phyloP scores from a whole-genome alignment of 2,329 filamentous ascomycete genomes.

The Thermomyces lanuginosus region DNA sequence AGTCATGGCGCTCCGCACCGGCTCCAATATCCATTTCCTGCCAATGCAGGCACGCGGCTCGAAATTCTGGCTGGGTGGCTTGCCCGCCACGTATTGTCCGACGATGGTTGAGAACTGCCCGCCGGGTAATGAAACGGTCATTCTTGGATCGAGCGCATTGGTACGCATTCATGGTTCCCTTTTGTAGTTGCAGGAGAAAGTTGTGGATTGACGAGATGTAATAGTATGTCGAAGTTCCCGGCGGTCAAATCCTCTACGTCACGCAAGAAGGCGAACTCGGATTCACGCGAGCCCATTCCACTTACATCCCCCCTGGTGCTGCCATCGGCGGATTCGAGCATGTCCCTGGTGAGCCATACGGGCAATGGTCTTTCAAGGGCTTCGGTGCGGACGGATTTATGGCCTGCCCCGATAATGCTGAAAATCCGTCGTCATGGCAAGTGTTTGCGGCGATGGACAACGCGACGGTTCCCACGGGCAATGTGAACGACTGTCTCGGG shows the following conservation, averaged over 20 bases:
- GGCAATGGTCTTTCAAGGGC: conserved; percentile 17
- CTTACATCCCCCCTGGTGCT: conserved; percentile 35
- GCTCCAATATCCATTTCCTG: conserved; percentile 34
- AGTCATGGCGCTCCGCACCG: conserved; percentile 31
- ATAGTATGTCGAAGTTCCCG: conserved; percentile 40
- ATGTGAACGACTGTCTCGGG: conserved; percentile 22
- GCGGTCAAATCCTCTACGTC: conserved; percentile 47
- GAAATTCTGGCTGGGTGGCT: conserved; percentile 35
- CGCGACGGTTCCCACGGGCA: conserved; percentile 24
- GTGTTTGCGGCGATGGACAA: conserved; percentile 27
- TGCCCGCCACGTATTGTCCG: conserved; percentile 36
- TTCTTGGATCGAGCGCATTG: conserved; percentile 23
- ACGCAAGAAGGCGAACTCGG: conserved; percentile 36
- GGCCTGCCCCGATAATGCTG: conserved; percentile 23
- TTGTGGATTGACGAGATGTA: too few species aligned
- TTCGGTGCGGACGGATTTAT: conserved; percentile 26
- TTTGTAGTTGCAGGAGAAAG: too few species aligned
- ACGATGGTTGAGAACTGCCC: conserved; percentile 27
- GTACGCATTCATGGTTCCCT: too few species aligned
- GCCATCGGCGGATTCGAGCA: conserved; percentile 34
- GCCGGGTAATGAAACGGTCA: conserved; percentile 31
- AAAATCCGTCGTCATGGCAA: conserved; percentile 18
- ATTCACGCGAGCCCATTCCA: conserved; percentile 42
- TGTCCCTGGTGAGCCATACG: conserved; percentile 12
- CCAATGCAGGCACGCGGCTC: conserved; percentile 32